A percentile compares a stretch with the other conserved stretches of the same genome.
Evolutionary conservation across 768 basidiomycete genomes (phyloP).

Genomic region (Boletus reticuloceps): DNA sequence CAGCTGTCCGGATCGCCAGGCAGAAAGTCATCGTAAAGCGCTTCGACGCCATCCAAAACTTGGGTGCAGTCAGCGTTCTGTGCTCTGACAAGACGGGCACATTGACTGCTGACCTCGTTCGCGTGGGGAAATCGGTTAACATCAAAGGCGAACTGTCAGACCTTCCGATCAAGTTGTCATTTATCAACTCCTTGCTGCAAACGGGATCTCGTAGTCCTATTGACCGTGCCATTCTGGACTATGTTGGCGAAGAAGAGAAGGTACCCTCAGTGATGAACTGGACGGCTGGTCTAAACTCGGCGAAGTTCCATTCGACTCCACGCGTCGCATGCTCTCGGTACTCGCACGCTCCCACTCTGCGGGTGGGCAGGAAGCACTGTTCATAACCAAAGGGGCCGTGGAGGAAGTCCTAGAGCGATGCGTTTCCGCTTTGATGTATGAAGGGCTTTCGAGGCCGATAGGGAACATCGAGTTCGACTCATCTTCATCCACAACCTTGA

Average conservation of each 20-base stretch:
- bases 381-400: conserved; percentile 32
- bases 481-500: conserved; percentile 15
- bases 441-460: conserved; percentile 15
- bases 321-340: conserved; percentile 35
- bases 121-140: conserved; percentile 33
- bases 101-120: conserved; percentile 40
- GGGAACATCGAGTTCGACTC: conserved; percentile 14
- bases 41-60: conserved; percentile 60
- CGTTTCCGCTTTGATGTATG: conserved; percentile 14
- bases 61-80: conserved; percentile 51
- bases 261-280: conserved; percentile 1
- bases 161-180: conserved; percentile 28
- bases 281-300: conserved; percentile 30
- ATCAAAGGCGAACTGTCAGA: conserved; percentile 19
- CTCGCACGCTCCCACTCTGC: conserved; percentile 28
- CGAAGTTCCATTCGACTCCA: conserved; percentile 36
- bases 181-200: conserved; percentile 32
- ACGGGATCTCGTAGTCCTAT: conserved; percentile 37
- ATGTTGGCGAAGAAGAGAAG: conserved; percentile 15
- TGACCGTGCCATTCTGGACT: conserved; percentile 33
- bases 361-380: conserved; percentile 17
- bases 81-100: conserved; percentile 73
- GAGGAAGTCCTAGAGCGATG: conserved; percentile 34
- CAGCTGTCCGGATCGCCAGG: conserved; percentile 51
- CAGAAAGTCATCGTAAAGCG: conserved; percentile 61